Base-by-base conservation (phyloP, 2,329 filamentous ascomycete species). In the Stemphylium vesicarium region DNA sequence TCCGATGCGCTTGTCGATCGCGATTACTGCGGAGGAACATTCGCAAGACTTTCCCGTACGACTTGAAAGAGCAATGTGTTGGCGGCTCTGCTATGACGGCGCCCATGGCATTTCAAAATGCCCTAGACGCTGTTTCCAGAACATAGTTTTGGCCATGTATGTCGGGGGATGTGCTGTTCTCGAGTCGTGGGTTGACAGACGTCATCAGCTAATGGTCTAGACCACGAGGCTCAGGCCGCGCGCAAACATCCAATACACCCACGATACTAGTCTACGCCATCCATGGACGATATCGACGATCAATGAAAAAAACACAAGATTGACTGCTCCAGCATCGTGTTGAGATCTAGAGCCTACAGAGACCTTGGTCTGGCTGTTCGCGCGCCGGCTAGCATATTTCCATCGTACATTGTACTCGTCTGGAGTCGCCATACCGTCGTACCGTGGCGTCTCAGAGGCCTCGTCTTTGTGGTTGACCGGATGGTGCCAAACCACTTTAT, bases 91-190 rank as follows among this genome's bases (percentile, higher is more conserved):
- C 18, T 11, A 54, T 54, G 51, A 50, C 44, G 38, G 37, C 32
- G 15, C 13, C 15, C 51, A 54, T 54, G 51, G 51, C 18, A 54
- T 50, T 54, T 24, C 11, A 8, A 9, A 44, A 50, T 54, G 40
- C 29, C 35, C 46, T 54, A 10, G 11, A 18, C 12, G 26, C 29
- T 13, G 8, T 32, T 20, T 36, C 9, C 38, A 35, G 20, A 16
- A 32, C 16, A 24, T 10, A 32, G 20, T 18, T 24, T 24, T 10
- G 15, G 32, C 32, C 15, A 12, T 9, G 26, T n/a, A 39, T n/a
- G 7, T 15, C 5, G 32, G 37, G 29, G 47, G 40, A 36, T 45
- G 45, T 38, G 39, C 24, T 32, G 32, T 36, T 22, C 35, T 26
- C 35, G 26, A 22, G 39, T 39, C 22, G 8, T 12, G 3, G 40